Evolutionary conservation across 129 eudicot genomes (phyloP).

Genomic region (Lactuca sativa): DNA sequence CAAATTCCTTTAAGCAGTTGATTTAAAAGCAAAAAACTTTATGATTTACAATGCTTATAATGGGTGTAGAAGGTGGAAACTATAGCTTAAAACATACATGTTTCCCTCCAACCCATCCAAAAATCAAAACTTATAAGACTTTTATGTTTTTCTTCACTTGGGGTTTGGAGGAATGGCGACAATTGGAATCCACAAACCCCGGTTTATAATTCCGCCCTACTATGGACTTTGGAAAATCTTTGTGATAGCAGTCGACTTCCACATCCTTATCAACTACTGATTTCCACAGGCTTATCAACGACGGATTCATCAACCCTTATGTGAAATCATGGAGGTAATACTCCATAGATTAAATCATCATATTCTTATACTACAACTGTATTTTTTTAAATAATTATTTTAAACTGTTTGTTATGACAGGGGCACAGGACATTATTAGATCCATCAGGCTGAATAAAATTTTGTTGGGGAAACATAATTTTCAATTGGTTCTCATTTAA

Average conservation of each 20-base stretch:
- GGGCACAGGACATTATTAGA: conserved; percentile 57
- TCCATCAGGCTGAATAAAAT: conserved; percentile 65
- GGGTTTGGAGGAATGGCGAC: too few species aligned
- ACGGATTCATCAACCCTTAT: conserved; percentile 44
- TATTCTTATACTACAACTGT: conserved; percentile 1
- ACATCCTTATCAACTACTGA: conserved; percentile 10
- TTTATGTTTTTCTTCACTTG: too few species aligned
- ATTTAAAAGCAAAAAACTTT: too few species aligned
- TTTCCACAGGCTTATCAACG: too few species aligned
- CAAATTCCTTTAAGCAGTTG: too few species aligned
- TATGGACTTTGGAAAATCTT: conserved; percentile 37
- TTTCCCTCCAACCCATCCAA: too few species aligned
- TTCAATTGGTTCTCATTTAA: conserved; percentile 35
- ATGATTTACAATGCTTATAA: too few species aligned
- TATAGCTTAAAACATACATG: too few species aligned
- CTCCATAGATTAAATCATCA: not conserved
- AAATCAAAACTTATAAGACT: too few species aligned
- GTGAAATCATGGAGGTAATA: conserved; percentile 74
- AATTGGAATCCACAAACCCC: too few species aligned
- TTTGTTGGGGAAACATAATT: conserved; percentile 63
- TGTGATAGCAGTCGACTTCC: conserved; percentile 31
- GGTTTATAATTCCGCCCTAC: too few species aligned
- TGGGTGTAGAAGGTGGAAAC: too few species aligned
- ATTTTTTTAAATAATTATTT: conserved; percentile 3
- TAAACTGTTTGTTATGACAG: conserved; percentile 40